phyloP scores from a whole-genome alignment of 768 basidiomycete genomes.

The Rhizopogon vesiculosus region DNA sequence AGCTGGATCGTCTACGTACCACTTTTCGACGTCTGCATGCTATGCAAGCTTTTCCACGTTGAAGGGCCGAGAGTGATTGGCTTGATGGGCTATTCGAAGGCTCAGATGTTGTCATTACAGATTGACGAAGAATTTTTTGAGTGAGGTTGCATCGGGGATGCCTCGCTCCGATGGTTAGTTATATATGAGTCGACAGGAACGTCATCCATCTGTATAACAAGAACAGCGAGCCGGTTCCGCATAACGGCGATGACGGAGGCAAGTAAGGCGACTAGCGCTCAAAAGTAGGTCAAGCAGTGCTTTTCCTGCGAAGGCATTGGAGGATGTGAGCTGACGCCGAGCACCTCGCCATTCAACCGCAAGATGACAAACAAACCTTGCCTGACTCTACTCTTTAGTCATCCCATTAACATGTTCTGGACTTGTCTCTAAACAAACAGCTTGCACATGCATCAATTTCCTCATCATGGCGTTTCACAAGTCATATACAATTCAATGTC shows the following conservation, averaged over 20 bases:
- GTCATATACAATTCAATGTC: too few relatives aligned
- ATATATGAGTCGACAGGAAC: background rate
- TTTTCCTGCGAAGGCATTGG: background rate
- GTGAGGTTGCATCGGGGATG: too few relatives aligned
- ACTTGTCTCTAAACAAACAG: too few relatives aligned
- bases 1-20: constrained; percentile 18
- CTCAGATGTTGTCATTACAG: background rate
- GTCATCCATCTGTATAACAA: background rate
- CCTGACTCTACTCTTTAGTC: background rate
- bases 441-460: too few relatives aligned
- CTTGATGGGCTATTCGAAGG: constrained; percentile 1
- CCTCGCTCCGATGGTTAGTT: background rate
- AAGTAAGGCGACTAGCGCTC: background rate
- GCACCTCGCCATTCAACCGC: background rate
- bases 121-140: background rate
- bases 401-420: too few relatives aligned
- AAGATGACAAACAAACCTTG: background rate
- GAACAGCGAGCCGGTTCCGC: background rate
- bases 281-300: background rate
- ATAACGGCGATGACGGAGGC: background rate
- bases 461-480: too few relatives aligned
- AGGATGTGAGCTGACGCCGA: background rate
- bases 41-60: constrained; percentile 47
- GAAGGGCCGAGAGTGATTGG: constrained; percentile 24
- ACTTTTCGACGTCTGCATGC: constrained; percentile 54